Evolutionary conservation across 106 monocot species (phyloP).

Genomic region (Platanthera zijinensis): DNA sequence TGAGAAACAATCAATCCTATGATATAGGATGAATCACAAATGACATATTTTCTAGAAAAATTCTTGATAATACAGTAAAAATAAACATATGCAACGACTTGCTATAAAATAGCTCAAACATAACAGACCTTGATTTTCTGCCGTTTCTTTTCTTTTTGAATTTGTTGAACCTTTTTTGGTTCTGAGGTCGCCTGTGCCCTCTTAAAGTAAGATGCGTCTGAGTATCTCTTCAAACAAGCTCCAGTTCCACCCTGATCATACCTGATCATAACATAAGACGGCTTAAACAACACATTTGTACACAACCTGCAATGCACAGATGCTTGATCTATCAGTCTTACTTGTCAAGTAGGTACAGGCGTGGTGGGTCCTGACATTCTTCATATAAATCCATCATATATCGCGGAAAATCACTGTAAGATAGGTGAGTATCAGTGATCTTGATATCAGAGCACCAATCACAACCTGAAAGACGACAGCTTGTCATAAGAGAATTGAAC

Average conservation of each 20-base stretch:
- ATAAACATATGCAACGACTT: too few species aligned
- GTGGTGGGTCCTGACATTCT: conserved; percentile 91
- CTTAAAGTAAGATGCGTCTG: conserved; percentile 91
- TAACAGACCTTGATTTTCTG: conserved; percentile 42
- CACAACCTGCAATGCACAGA: background rate
- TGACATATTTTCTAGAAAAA: background rate
- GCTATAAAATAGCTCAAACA: background rate
- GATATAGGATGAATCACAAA: background rate
- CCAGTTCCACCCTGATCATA: conserved; percentile 80
- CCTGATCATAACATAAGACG: conserved; percentile 27
- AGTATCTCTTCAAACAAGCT: conserved; percentile 85
- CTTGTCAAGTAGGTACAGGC: conserved; percentile 87
- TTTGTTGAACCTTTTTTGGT: conserved; percentile 30
- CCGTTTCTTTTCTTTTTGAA: conserved; percentile 47
- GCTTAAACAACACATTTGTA: conserved; percentile 1
- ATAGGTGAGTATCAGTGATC: conserved; percentile 47
- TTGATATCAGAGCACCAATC: conserved; percentile 55
- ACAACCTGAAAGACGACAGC: conserved; percentile 40
- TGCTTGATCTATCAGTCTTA: conserved; percentile 18
- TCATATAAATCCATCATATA: conserved; percentile 97
- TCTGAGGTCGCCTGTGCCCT: conserved; percentile 39
- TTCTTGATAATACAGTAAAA: background rate
- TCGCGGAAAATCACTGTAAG: conserved; percentile 60
- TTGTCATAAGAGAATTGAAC: background rate
- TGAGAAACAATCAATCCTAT: background rate